A percentile compares a stretch with the other conserved stretches of the same genome.
Evolutionary conservation across 139 green algal species (phyloP).

Genomic region (Micractinium conductrix): DNA sequence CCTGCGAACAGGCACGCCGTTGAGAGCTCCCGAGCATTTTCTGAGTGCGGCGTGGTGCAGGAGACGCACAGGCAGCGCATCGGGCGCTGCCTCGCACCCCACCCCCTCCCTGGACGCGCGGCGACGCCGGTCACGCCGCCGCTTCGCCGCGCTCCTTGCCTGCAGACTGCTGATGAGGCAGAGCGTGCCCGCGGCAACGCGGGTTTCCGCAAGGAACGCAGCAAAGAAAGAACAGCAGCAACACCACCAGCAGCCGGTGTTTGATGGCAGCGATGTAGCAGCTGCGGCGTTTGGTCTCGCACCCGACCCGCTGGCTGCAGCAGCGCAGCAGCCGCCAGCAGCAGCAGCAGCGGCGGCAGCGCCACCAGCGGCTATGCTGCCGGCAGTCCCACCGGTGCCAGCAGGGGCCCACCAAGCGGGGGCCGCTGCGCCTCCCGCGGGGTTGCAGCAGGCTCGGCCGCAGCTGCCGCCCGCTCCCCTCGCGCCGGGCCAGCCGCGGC

Average conservation of each 20-base stretch:
- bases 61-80: no score
- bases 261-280: background rate
- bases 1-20: no score
- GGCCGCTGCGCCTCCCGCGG: background rate
- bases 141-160: background rate
- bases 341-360: background rate
- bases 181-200: background rate
- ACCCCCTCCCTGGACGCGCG: no score
- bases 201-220: background rate
- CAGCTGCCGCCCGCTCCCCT: background rate
- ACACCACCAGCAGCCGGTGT: background rate
- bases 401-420: background rate
- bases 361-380: background rate
- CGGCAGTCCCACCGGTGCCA: background rate
- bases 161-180: constrained; percentile 15
- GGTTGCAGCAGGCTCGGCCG: background rate
- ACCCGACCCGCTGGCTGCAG: background rate
- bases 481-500: background rate
- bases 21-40: no score
- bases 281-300: background rate
- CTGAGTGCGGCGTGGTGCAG: no score
- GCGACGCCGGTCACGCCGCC: background rate
- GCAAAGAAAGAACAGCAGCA: constrained; percentile 10
- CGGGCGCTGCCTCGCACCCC: no score
- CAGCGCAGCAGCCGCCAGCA: background rate